A percentile compares a stretch with the other conserved stretches of the same genome.
These are phyloP conservation scores for Tulasnella sp. DNA, from an alignment of 768 basidiomycete genomes.

Conservation along the genomic window DNA sequence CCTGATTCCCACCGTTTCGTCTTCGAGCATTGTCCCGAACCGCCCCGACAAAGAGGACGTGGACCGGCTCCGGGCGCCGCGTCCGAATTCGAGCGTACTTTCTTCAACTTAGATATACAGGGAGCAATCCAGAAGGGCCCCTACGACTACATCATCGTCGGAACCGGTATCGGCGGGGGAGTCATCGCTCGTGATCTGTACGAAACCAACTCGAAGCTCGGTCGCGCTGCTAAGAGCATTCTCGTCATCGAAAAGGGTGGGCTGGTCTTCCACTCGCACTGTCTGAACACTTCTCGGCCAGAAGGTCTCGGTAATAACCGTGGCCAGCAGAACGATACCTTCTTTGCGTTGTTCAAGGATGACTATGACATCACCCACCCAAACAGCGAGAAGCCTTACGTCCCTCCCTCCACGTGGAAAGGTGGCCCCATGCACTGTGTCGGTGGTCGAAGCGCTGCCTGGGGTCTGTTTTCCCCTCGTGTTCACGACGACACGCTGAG, in stretches of 20 bases:
- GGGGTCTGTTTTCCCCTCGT: conserved; percentile 11
- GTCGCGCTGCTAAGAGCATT: conserved; percentile 17
- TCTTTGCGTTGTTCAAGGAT: conserved; percentile 21
- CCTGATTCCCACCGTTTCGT: too few species aligned
- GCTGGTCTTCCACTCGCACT: conserved; percentile 24
- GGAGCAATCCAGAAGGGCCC: not conserved
- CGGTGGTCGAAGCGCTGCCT: conserved; percentile 23
- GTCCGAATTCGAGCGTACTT: too few species aligned
- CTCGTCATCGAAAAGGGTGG: conserved; percentile 25
- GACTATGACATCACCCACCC: conserved; percentile 7
- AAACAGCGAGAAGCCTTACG: not conserved
- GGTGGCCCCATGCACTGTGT: conserved; percentile 22
- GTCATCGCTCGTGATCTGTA: conserved; percentile 24
- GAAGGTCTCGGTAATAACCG: conserved; percentile 19
- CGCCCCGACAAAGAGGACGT: too few species aligned
- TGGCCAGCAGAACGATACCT: conserved; percentile 24
- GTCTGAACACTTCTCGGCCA: conserved; percentile 23
- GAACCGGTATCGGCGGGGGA: conserved; percentile 23
- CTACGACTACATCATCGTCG: conserved; percentile 23
- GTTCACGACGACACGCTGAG: conserved; percentile 8
- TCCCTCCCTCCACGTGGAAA: conserved; percentile 18
- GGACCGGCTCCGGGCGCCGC: too few species aligned
- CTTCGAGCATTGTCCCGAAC: too few species aligned
- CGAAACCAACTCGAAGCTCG: conserved; percentile 21
- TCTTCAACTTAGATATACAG: too few species aligned